These are phyloP conservation scores for Ganoderma leucocontextum DNA, from an alignment of 1,284 basidiomycete species.

Conservation along the genomic window DNA sequence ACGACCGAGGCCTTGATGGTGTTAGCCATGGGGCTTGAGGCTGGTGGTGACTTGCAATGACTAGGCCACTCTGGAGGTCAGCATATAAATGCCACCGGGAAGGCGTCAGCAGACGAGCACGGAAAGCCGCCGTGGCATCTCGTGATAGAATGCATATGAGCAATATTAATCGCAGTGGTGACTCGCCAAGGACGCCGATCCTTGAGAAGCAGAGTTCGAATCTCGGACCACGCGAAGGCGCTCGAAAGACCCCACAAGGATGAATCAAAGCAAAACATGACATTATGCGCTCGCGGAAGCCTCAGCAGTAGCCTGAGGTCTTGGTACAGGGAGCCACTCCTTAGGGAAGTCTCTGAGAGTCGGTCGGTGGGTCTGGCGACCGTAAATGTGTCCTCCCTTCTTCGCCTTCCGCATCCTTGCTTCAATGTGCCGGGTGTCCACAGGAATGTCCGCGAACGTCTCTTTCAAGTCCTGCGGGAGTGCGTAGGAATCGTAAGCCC, in stretches of 20 bases:
- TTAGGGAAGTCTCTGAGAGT: slow-evolving; percentile 81
- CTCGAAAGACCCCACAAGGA: background rate
- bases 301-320: slow-evolving; percentile 19
- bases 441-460: slow-evolving; percentile 68
- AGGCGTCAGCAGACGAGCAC: background rate
- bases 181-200: background rate
- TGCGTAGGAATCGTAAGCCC: slow-evolving; percentile 12
- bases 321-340: slow-evolving; percentile 72
- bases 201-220: background rate
- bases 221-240: slow-evolving; percentile 4
- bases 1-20: slow-evolving; percentile 16
- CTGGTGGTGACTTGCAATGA: background rate
- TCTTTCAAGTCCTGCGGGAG: slow-evolving; percentile 55
- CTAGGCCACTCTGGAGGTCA: background rate
- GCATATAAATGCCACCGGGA: background rate
- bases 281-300: slow-evolving; percentile 30
- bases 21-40: slow-evolving; percentile 11
- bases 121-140: background rate
- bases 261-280: slow-evolving; percentile 10
- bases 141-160: background rate
- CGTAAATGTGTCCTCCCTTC: slow-evolving; percentile 71
- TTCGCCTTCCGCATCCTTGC: slow-evolving; percentile 74
- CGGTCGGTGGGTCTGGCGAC: slow-evolving; percentile 63
- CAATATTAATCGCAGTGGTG: too few species aligned
- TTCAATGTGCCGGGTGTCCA: slow-evolving; percentile 82